Base-by-base conservation (phyloP, 2,329 filamentous ascomycete genomes). In the Claviceps sp. region DNA sequence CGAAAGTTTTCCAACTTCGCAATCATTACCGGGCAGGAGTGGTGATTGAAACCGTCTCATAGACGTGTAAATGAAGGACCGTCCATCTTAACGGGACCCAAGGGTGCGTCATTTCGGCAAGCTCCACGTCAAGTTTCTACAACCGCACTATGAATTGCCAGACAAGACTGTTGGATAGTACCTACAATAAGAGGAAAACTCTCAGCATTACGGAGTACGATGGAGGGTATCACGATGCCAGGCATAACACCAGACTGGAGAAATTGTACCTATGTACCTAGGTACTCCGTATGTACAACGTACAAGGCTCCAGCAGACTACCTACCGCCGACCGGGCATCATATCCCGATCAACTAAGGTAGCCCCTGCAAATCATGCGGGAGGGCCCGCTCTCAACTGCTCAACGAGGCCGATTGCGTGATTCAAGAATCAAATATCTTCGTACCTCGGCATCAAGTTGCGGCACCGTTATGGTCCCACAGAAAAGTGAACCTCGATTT, bases 61-160 rank as follows among this genome's bases (percentile, higher is more conserved):
- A 20, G 3, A 14, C 24, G 6, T 43, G 14, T 24, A 43, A 24
- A 47, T 37, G 45, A 47, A 47, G 45, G 45, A 47, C 18, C 30
- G 7, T 22, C 26, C 26, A n/a, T 37, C 26, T 18, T 8, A 20
- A 18, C 20, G n/a, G 16, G 9, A 13, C 44, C 5, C 20, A 8
- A 14, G n/a, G 14, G 24, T 26, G 40, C 43, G 50, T 48, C 45
- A 52, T 48, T 40, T 18, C 47, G 48, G 47, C n/a, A 53, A 43
- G 24, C 38, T 43, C 24, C 20, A 47, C 11, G 6, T 4, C n/a
- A 42, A 20, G 20, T 16, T 8, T 13, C 9, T 8, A 20, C 18
- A 9, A 9, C 8, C 3, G 20, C 40, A 42, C n/a, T 20, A 20
- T 6, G 38, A 5, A 41, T 8, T 9, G 6, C 38, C 38, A 41